Base-by-base conservation (phyloP, 2,329 filamentous ascomycete species). In the Epichloe brachyelytri region DNA sequence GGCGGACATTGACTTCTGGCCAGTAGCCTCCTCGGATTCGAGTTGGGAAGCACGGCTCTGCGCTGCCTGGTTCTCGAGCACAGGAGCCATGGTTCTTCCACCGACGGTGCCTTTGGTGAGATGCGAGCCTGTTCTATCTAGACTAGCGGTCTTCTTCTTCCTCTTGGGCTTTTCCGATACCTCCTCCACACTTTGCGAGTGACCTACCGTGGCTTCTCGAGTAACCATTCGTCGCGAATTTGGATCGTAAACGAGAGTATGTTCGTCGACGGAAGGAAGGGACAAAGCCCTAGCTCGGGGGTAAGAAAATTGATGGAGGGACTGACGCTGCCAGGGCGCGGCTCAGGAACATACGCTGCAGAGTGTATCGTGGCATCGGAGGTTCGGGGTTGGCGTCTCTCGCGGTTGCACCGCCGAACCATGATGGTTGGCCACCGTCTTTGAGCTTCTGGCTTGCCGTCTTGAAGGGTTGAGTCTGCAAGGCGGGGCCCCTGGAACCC, bases 181-280 rank as follows among this genome's bases (percentile, higher is more conserved):
- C 17, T 73, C 65, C 22, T 65, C 60, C 4, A 72, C 59, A 34
- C 60, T 65, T 50, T 73, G 68, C 48, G 76, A 71, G 43, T 65
- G 65, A 47, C 63, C 71, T 56, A 69, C 44, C 17, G 77, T 55
- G 26, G 76, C 68, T 5, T 61, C 63, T 49, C 56, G 72, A 3
- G 75, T 72, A 3, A 83, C 71, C 71, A 83, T 80, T 53, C 80
- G 76, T 56, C 80, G 73, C 15, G 81, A 82, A 57, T 83, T 83
- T n/a, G 79, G 72, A 55, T 83, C 80, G 58, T 82, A 81, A 45
- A 85, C 76, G 62, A 85, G 58, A 34, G 68, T 63, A 56, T 73
- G 60, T 41, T 72, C 67, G 38, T 54, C 54, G 41, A 49, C 19
- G 41, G 69, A 51, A 2, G 56, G 50, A 36, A 56, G 52, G 14